Evolutionary conservation across 805 yeast species (phyloP), one percentile per base, ranked within the genome.

Genomic region (Metschnikowia henanensis): DNA sequence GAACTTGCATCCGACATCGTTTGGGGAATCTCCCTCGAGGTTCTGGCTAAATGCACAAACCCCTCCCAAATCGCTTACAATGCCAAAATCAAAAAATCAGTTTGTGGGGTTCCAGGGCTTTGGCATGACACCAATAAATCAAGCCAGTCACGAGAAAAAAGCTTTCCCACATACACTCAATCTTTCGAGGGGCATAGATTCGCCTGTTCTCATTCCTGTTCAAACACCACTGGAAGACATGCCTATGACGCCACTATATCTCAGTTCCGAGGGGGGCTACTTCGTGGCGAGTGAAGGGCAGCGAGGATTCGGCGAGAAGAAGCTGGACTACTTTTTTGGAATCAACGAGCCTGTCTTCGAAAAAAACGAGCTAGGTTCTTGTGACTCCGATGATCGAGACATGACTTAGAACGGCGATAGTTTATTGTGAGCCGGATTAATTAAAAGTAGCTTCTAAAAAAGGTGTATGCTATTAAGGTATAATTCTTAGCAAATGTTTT

Each of bases 11-110:
- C 82, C 84, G 2, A 69, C 74, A 0, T 76, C 81, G 4, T 37
- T 78, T 12, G 75, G 76, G 3, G 80, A 79, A 5, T 76, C 81
- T 0, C 84, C 84, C 1, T 76, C 82, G 4, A 59, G 77, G 37
- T 77, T 79, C 48, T 73, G 78, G 71, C 60, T 79, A 35, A 66
- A 72, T 13, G 69, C 76, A 17, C 75, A 73, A 40, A 76, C 83
- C 0, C 83, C 83, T 1, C 82, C 83, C 15, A 15, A 55, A 49
- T 64, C 64, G 26, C 59, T 47, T 43, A 59, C 52, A 20, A 33
- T 51, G 37, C 51, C 47, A 43, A 60, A 50, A 30, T 53, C 57
- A 7, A 47, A 58, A 17, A 43, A 51, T 2, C 56, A 46, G 40
- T 22, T 38, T 30, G 10, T 30, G n/a, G 42, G 35, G 5, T 30